A percentile compares a stretch with the other conserved stretches of the same genome.
phyloP scores from a whole-genome alignment of 164 flowering plant genomes.

The Hamamelis virginiana region DNA sequence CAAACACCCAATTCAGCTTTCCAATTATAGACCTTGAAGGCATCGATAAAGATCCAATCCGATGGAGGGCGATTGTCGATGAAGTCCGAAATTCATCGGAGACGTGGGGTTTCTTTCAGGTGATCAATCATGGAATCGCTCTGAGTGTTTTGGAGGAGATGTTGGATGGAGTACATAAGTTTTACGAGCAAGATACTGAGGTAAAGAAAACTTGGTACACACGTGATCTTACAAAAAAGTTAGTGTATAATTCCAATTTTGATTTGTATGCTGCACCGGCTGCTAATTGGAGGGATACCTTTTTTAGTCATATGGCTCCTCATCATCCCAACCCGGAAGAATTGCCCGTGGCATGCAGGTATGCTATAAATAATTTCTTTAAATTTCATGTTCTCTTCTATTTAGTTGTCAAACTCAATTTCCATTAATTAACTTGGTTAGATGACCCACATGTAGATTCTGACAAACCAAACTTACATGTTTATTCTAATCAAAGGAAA shows the following conservation, averaged over 20 bases:
- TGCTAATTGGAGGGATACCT: constrained; percentile 25
- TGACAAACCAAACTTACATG: too few species aligned
- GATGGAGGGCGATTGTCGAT: neutral
- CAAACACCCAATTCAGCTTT: too few species aligned
- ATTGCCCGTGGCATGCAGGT: constrained; percentile 8
- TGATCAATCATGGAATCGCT: neutral
- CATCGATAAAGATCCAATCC: too few species aligned
- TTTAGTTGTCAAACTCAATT: too few species aligned
- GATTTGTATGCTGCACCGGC: constrained; percentile 10
- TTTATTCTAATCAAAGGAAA: too few species aligned
- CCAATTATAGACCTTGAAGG: too few species aligned
- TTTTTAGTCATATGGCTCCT: constrained; percentile 16
- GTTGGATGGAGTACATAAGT: neutral
- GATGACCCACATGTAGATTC: too few species aligned
- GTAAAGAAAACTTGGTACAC: neutral
- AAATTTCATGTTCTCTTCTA: too few species aligned
- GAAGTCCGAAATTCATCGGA: neutral
- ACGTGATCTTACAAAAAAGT: neutral
- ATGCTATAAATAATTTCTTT: too few species aligned
- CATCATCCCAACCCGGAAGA: constrained; percentile 5
- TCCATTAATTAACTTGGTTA: too few species aligned
- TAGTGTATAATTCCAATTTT: constrained; percentile 8
- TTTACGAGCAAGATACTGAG: neutral
- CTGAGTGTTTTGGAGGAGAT: neutral
- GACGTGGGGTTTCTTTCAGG: neutral